Evolutionary conservation across 257 asterid species (phyloP).

Genomic region (Leptodermis oblonga): DNA sequence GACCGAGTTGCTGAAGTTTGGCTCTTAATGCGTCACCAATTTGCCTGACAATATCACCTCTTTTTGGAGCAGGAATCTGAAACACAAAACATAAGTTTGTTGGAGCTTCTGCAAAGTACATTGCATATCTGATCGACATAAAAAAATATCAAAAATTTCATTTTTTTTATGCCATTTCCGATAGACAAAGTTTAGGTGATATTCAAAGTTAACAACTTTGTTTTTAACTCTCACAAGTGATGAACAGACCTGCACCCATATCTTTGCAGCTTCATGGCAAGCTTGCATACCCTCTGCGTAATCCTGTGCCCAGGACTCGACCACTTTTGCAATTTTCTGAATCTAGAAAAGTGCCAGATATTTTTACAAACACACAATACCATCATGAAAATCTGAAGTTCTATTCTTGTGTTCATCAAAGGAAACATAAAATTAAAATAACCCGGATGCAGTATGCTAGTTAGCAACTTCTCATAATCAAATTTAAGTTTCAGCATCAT

Average conservation of each 20-base stretch:
- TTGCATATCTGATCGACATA: too few relatives aligned
- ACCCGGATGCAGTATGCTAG: too few relatives aligned
- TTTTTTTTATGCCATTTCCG: neutral
- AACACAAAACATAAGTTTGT: slow-evolving; percentile 21
- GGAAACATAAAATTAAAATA: too few relatives aligned
- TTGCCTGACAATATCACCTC: slow-evolving; percentile 98
- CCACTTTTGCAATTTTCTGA: slow-evolving; percentile 78
- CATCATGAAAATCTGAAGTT: neutral
- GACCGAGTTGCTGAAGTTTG: slow-evolving; percentile 81
- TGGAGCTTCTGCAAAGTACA: too few relatives aligned
- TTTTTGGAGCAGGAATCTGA: slow-evolving; percentile 96
- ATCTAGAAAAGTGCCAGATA: neutral
- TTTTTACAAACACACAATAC: neutral
- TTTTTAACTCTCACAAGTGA: slow-evolving; percentile 5
- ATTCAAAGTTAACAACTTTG: neutral
- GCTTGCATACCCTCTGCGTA: slow-evolving; percentile 88
- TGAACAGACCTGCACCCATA: slow-evolving; percentile 87
- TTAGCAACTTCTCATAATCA: too few relatives aligned
- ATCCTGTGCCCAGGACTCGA: slow-evolving; percentile 70
- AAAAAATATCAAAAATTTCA: too few relatives aligned
- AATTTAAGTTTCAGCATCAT: too few relatives aligned
- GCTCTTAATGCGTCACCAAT: slow-evolving; percentile 92
- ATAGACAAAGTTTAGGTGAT: neutral
- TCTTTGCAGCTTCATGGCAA: slow-evolving; percentile 64
- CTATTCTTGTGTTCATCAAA: neutral